Evolutionary conservation across 371 early-diverging fungal species (phyloP), one percentile per base, ranked within the genome.

Genomic region (Smittium mucronatum): DNA sequence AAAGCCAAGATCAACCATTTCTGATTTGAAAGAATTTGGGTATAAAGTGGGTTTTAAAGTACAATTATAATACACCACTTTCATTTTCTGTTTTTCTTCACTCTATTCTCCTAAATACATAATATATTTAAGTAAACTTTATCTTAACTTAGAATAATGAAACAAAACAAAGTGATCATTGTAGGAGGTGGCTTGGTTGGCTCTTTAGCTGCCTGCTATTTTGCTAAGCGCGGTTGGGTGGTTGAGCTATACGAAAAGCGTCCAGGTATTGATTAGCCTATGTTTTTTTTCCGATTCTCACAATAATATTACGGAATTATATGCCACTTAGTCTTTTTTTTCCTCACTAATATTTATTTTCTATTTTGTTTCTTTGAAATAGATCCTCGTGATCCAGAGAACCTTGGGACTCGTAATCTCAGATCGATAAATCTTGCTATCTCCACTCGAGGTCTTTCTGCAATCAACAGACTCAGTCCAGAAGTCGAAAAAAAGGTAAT

Each of bases 151-250:
- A 8, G 5, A 8, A 61, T 29, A 11, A 65, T 65, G 65, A 21
- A 17, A 28, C 34, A 30, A 68, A 68, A 68, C 69, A 73, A 63
- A 36, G 79, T 79, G 25, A 75, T 74, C 63, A 83, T 97, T 72
- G 85, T 95, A 0, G 98, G 98, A 36, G 97, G 89, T 59, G 98
- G 98, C 26, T 87, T 93, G 33, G 98, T 97, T 2, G 98, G 98
- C 1, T 81, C 91, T 0, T 84, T 97, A 64, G 81, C 88, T 34
- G 91, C 93, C 28, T 87, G 95, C 63, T 94, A 92, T 78, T 89
- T 94, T 85, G 94, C 94, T 29, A 85, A 88, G 77, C 86, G 91
- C 47, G 95, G 94, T 21, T 95, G 93, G 93, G 76, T 84, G 63
- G 96, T 96, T 2, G 82, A 84, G 34, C 76, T 97, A 58, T 95